Evolutionary conservation across 495 filamentous ascomycete genomes (phyloP), one percentile per base, ranked within the genome.

Genomic region (Tuber indicum): DNA sequence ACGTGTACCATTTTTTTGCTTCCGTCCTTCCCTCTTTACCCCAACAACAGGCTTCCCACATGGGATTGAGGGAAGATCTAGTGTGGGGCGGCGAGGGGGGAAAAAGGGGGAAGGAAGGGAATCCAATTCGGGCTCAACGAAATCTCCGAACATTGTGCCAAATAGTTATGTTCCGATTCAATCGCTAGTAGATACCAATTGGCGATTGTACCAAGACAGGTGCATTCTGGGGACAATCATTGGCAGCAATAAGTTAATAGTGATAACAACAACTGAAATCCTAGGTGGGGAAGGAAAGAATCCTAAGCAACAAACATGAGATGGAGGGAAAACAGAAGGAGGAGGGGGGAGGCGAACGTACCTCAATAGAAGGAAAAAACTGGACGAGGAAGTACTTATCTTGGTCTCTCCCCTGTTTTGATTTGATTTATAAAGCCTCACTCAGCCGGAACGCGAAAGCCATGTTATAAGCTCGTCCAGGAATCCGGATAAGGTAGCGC

Each of bases 371-470:
- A 39, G 19, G 49, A 69, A 72, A 74, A 74, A 66, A 71, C 66
- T 74, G 77, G 77, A 72, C 72, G 66, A 80, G 47, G 73, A 74
- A 79, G 71, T 79, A 79, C 78, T 80, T 80, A 78, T 78, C 75
- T 75, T 72, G 72, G 72, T 70, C 70, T 71, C 74, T 44, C 16
- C 66, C 47, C 47, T 49, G 71, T 45, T 72, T 72, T 72, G 73
- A 70, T 73, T 78, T 73, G 74, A 76, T 76, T 78, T 78, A 43
- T 72, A 78, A 72, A 74, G 70, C 66, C 62, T 62, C 45, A 42
- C 73, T 71, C 42, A 79, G 75, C 77, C 52, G 14, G 26, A 23
- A 75, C 58, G 58, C 74, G 78, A 76, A 73, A 74, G 58, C 41
- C 32, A 74, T 75, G 52, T 72, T 71, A 72, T 74, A 72, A 66